These are phyloP conservation scores for Trypanosoma melophagium DNA, from an alignment of 208 protist species.

Conservation along the genomic window DNA sequence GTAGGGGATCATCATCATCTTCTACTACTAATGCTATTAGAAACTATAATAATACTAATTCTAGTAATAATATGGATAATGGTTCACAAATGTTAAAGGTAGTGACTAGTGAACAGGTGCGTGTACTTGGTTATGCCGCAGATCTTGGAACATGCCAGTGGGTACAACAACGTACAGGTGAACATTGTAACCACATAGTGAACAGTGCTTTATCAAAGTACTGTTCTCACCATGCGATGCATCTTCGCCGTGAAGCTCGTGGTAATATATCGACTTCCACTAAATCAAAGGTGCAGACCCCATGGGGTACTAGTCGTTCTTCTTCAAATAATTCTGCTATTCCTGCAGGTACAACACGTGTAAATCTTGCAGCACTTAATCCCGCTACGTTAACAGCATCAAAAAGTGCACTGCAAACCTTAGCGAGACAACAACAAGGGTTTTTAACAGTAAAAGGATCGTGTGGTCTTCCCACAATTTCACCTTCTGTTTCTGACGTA, in stretches of 20 bases:
- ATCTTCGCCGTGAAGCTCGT: conserved; percentile 48
- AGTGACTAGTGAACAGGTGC: conserved; percentile 35
- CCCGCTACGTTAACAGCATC: background rate
- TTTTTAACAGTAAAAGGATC: conserved; percentile 65
- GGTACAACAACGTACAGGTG: conserved; percentile 35
- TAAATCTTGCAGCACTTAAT: conserved; percentile 4
- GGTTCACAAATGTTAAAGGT: conserved; percentile 38
- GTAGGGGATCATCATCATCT: background rate
- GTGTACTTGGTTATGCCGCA: conserved; percentile 59
- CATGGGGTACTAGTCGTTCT: background rate
- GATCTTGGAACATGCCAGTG: conserved; percentile 64
- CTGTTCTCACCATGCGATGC: conserved; percentile 50
- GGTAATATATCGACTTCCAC: background rate
- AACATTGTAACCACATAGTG: conserved; percentile 54
- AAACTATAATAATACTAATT: background rate
- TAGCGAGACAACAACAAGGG: conserved; percentile 8
- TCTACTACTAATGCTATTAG: background rate
- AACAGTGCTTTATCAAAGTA: conserved; percentile 47
- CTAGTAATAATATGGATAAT: background rate
- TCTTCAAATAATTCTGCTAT: background rate
- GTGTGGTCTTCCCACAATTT: conserved; percentile 49
- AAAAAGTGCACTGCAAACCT: background rate
- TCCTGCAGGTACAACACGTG: background rate
- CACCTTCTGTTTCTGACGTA: conserved; percentile 18
- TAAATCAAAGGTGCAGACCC: background rate